Base-by-base conservation (phyloP, 139 green algal genomes). In the Edaphochlamys debaryana region DNA sequence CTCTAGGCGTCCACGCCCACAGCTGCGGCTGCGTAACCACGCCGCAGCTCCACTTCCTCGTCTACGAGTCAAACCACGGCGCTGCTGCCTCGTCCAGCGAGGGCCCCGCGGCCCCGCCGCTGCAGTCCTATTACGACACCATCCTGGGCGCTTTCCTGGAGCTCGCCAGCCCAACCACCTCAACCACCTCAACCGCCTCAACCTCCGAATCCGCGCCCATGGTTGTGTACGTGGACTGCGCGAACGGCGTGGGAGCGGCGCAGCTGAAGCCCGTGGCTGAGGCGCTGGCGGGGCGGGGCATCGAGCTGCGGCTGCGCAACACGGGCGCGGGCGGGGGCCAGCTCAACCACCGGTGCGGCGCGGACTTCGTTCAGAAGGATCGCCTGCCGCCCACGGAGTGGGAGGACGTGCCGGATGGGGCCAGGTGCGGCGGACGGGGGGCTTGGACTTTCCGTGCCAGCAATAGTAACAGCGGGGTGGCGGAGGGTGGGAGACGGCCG, bases 291-390 rank as follows among this genome's bases (percentile, higher is more conserved):
- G 42, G 78, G n/a, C 64, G 95, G 13, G 40, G 82, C 37, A 78
- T 98, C 15, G 27, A 77, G 29, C 69, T 98, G 81, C 54, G 80
- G 69, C 67, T 94, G 36, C 81, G 86, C 52, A 95, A 96, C 82
- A 87, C 63, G 7, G 89, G 88, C 11, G 67, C 78, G 20, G 69
- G 73, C 1, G 38, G 71, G 15, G 90, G 93, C 13, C 69, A 60
- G 62, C 91, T 99, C 42, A 99, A 99, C 82, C 71, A 92, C 42
- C 45, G 54, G n/a, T 98, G 94, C 71, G 97, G 97, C 3, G 95
- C 97, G 20, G 97, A 99, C 87, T 98, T 92, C 67, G 94, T 99
- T 52, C 96, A 99, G 87, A 99, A 99, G 82, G 92, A 98, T 78
- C 79, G 86, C 42, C 34, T 72, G 52, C 83, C 87, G 52, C 96